Conservation (phyloP, 148 eudicot species). For the Nepenthes mirabilis region DNA sequence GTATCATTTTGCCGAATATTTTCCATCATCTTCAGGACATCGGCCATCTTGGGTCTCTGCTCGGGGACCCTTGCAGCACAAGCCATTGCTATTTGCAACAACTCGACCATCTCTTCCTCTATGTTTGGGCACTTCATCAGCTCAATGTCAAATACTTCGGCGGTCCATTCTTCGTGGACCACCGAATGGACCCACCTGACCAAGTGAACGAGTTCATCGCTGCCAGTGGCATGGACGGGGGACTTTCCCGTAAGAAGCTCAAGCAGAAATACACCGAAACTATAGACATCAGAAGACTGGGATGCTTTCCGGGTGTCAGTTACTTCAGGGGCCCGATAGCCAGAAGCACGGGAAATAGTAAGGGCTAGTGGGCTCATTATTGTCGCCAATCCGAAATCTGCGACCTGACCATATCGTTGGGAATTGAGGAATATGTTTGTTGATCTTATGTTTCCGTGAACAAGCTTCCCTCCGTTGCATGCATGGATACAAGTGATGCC, state of each 20-base stretch:
- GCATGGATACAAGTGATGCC: constrained; percentile 15
- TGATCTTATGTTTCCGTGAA: constrained; percentile 20
- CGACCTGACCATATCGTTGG: constrained; percentile 12
- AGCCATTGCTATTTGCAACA: constrained; percentile 19
- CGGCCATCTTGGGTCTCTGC: constrained; percentile 17
- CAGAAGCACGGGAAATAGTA: constrained; percentile 12
- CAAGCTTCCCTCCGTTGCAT: constrained; percentile 12
- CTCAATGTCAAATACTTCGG: constrained; percentile 19
- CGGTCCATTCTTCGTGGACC: constrained; percentile 22
- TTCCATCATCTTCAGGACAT: constrained; percentile 14
- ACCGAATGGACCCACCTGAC: constrained; percentile 17
- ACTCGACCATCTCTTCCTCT: constrained; percentile 19
- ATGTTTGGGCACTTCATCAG: constrained; percentile 14
- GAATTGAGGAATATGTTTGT: constrained; percentile 19
- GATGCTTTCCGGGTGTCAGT: constrained; percentile 14
- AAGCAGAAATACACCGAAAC: constrained; percentile 18
- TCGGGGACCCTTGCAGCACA: constrained; percentile 13
- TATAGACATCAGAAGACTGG: constrained; percentile 19
- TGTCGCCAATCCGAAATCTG: constrained; percentile 16
- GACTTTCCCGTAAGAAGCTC: constrained; percentile 21
- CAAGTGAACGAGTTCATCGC: constrained; percentile 7
- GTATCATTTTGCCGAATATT: constrained; percentile 2
- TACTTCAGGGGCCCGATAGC: constrained; percentile 20
- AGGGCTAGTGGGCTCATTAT: constrained; percentile 10
- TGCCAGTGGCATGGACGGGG: constrained; percentile 8